Base-by-base conservation (phyloP, 2,329 filamentous ascomycete species). In the Fusarium anguioides region DNA sequence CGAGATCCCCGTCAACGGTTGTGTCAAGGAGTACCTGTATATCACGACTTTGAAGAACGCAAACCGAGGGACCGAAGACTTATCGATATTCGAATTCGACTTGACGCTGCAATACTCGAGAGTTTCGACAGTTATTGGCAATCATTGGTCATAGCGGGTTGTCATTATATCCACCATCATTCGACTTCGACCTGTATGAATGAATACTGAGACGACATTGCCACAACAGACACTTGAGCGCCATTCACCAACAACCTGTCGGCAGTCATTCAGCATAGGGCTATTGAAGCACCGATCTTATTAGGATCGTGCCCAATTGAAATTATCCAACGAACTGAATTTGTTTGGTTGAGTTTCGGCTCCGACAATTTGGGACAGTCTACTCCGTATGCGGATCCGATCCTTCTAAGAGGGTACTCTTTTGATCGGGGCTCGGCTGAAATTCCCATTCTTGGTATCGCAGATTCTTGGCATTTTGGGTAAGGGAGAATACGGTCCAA, bases 1-100 rank as follows among this genome's bases (percentile, higher is more conserved):
- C 52, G 52, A 66, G 62, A 60, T 66, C 62, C 66, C 66, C 66
- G 29, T 59, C 55, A 29, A 24, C 31, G 52, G 46, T 15, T 26
- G 17, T 33, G 17, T 21, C 40, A 40, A 47, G 20, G 31, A 66
- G 41, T 33, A 42, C 51, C n/a, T 35, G 36, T 42, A 51, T 62
- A 44, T 35, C 51, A 62, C 48, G 42, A 53, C 50, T 44, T 21
- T 9, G 33, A 61, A 27, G 41, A 62, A 42, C 36, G 27, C 20
- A 10, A 41, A 58, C 20, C 15, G 33, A 50, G 17, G 31, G 21
- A 61, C 58, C 35, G n/a, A 31, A 33, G 8, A 49, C 8, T 29
- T 55, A 21, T 20, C 17, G 8, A 18, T 45, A 45, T 2, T 11
- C 17, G 15, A n/a, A 5, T 18, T 56, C 21, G 12, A 31, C 17